A percentile compares a stretch with the other conserved stretches of the same genome.
phyloP scores from a whole-genome alignment of 2,329 filamentous ascomycete genomes.

The Penicillium capsulatum region DNA sequence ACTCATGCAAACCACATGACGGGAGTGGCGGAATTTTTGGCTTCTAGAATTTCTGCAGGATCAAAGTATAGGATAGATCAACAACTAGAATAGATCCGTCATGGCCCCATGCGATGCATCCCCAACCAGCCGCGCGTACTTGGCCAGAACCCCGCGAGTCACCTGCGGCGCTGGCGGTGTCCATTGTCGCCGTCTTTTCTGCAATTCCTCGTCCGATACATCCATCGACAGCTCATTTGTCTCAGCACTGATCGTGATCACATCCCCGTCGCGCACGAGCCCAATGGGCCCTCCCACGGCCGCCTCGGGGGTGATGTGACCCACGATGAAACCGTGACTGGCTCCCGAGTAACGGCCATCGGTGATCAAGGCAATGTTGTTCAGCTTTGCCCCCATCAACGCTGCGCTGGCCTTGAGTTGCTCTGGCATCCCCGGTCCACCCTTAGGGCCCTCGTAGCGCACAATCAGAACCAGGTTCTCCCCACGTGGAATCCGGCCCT shows the following conservation, averaged over 20 bases:
- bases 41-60: no score
- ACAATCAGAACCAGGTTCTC: slow-evolving; percentile 88
- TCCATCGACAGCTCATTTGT: slow-evolving; percentile 69
- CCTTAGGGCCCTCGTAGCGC: slow-evolving; percentile 88
- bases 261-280: slow-evolving; percentile 72
- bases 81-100: slow-evolving; percentile 62
- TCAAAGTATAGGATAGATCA: no score
- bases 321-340: slow-evolving; percentile 87
- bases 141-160: slow-evolving; percentile 78
- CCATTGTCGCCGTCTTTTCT: slow-evolving; percentile 62
- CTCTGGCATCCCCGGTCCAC: slow-evolving; percentile 94
- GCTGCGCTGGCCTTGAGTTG: slow-evolving; percentile 83
- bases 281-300: slow-evolving; percentile 85
- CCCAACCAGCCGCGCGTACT: slow-evolving; percentile 82
- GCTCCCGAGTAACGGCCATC: slow-evolving; percentile 88
- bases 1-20: slow-evolving; percentile 12
- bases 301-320: slow-evolving; percentile 87
- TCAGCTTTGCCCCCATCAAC: slow-evolving; percentile 86
- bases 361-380: slow-evolving; percentile 84
- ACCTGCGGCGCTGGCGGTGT: slow-evolving; percentile 66
- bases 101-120: slow-evolving; percentile 90
- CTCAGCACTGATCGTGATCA: slow-evolving; percentile 80
- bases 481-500: slow-evolving; percentile 64
- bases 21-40: no score
- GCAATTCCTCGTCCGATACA: slow-evolving; percentile 67